Evolutionary conservation across 2,329 filamentous ascomycete genomes (phyloP), one percentile per base, ranked within the genome.

Genomic region (Aphanoascus verrucosus): DNA sequence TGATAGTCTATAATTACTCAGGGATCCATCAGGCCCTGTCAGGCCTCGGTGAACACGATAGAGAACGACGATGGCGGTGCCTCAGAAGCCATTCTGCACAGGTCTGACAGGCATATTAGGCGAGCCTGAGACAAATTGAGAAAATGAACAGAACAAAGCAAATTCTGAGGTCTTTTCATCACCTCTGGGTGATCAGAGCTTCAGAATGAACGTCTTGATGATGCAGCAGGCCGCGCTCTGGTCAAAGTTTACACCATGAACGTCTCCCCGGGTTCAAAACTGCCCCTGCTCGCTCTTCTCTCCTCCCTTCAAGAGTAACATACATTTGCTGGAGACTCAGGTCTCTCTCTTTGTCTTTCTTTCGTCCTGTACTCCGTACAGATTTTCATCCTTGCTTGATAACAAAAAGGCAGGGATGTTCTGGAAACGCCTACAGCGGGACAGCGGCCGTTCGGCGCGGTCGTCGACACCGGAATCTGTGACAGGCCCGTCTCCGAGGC

Each of bases 331-430:
- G 31, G 37, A 41, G 37, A 41, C 20, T 48, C 9, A 4, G 9
- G 41, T 45, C 17, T 28, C 14, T 19, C 23, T 17, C 31, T 14
- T 15, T 38, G 11, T 38, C 35, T 15, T 38, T 32, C 7, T 9
- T 15, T 46, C 20, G 17, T 17, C 34, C 20, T 14, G 34, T 31
- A 31, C 34, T 34, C 20, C 11, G 34, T 31, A 31, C 34, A 11
- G 7, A 20, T 46, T 12, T 46, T 46, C 40, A 47, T 41, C 46
- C 32, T 42, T 44, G 53, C 23, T 49, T 51, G 5, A 49, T 37
- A 42, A 32, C 34, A 35, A 37, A 49, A 55, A n/a, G 38, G 49
- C 55, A 57, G 53, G 55, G 55, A 57, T 57, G 55, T 57, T 57
- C 37, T 57, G 55, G 55, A 37, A 45, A 53, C 52, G 55, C 37